Base-by-base conservation (phyloP, 805 yeast species). In the Spathaspora girioi region DNA sequence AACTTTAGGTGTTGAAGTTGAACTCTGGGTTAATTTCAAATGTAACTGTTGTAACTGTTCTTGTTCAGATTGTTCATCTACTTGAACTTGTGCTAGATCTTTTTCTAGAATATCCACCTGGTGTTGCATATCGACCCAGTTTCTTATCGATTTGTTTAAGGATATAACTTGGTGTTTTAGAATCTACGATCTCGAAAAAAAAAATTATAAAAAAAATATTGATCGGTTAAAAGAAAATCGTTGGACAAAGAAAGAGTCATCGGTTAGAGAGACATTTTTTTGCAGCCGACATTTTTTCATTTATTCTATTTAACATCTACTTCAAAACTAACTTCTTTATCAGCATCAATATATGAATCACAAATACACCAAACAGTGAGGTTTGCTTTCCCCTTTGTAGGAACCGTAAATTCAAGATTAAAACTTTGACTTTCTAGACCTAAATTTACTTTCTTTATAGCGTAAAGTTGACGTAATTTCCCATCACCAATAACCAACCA, bases 281-380 rank as follows among this genome's bases (percentile, higher is more conserved):
- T 14, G 15, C 40, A 6, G 40, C 11, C 40, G 40, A 35, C 40
- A 35, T 35, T 35, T n/a, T 35, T 14, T 7, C 15, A 12, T 35
- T 18, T 35, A 35, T 29, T 5, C 45, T 48, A 48, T 26, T 17
- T 59, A 18, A 77, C 83, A 3, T 77, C 72, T 3, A 84, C 62
- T 23, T 76, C 80, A 46, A 87, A 71, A 10, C 73, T 65, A 20
- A 84, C 78, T 68, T 93, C 97, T 65, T 88, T 89, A 64, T 93
- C 99, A 2, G 91, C 96, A 63, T 92, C 98, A n/a, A 89, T 61
- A 60, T 92, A 93, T 0, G 96, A 85, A 61, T 92, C 97, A 69
- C 97, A 87, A 64, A 92, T 80, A 61, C 93, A 84, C 96, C 96
- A 92, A 1, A 90, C 70, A 0, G 84, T 80, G 23, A 92, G 67